phyloP scores from a whole-genome alignment of 148 eudicot genomes.

The Dysphania ambrosioides region DNA sequence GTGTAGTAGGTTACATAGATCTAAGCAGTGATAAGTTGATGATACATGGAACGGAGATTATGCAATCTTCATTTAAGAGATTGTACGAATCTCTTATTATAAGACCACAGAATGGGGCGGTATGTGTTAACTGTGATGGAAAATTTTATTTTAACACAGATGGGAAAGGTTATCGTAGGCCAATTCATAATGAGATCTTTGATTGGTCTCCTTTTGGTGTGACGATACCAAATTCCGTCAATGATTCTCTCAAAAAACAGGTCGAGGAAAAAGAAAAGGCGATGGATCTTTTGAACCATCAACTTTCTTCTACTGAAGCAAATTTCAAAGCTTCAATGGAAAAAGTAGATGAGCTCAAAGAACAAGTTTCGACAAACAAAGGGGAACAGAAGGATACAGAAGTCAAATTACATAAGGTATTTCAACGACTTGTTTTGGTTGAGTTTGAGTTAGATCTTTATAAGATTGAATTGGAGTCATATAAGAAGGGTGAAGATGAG shows the following conservation, averaged over 20 bases:
- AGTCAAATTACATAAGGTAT: conserved; percentile 18
- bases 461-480: conserved; percentile 29
- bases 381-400: conserved; percentile 16
- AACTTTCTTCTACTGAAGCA: conserved; percentile 16
- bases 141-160: neutral
- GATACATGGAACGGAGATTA: conserved; percentile 13
- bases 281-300: neutral
- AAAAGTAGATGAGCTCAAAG: conserved; percentile 11
- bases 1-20: neutral
- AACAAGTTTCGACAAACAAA: neutral
- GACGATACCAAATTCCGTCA: conserved; percentile 1
- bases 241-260: neutral
- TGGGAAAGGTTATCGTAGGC: neutral
- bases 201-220: conserved; percentile 22
- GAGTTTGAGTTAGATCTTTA: conserved; percentile 28
- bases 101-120: too few species aligned
- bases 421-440: conserved; percentile 17
- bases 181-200: conserved; percentile 19
- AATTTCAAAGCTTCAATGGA: neutral
- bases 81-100: conserved; percentile 12
- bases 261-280: neutral
- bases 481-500: conserved; percentile 23
- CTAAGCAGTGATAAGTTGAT: conserved; percentile 12
- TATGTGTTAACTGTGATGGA: conserved; percentile 25
- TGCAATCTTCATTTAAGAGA: neutral